Evolutionary conservation across 352 stramenopile species (phyloP).

Genomic region (Globisporangium uncinulatum): DNA sequence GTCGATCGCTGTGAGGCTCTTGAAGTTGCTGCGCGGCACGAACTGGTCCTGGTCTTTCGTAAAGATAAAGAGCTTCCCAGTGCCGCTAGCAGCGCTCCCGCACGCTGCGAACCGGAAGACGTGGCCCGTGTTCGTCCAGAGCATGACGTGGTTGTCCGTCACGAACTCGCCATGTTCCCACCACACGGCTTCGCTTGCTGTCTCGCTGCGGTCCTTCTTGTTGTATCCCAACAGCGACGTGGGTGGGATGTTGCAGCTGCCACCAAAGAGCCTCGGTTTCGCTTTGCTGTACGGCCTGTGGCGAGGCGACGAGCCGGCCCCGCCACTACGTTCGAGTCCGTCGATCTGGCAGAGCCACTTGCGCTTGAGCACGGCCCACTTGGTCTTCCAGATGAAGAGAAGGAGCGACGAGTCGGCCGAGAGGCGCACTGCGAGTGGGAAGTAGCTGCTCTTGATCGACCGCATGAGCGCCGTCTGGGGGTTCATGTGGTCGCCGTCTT

Average conservation of each 20-base stretch:
- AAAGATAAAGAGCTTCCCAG: conserved; percentile 74
- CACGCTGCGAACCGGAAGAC: conserved; percentile 54
- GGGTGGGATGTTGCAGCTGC: conserved; percentile 49
- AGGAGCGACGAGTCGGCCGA: conserved; percentile 55
- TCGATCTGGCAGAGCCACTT: conserved; percentile 68
- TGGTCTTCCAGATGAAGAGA: conserved; percentile 73
- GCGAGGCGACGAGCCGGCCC: conserved; percentile 10
- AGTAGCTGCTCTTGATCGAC: conserved; percentile 78
- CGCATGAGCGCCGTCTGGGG: conserved; percentile 72
- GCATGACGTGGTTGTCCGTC: conserved; percentile 45
- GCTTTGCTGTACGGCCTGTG: conserved; percentile 18
- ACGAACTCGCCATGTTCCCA: conserved; percentile 71
- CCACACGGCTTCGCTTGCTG: conserved; percentile 12
- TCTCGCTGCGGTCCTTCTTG: not conserved
- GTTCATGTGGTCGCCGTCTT: conserved; percentile 81
- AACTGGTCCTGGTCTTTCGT: conserved; percentile 80
- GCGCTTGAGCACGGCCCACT: conserved; percentile 71
- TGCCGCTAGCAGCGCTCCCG: conserved; percentile 15
- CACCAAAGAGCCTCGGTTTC: conserved; percentile 30
- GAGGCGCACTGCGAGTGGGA: conserved; percentile 49
- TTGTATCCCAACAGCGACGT: conserved; percentile 18
- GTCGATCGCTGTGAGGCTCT: conserved; percentile 42
- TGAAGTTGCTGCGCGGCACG: conserved; percentile 70
- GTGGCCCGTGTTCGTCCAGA: conserved; percentile 68
- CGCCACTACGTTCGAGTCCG: conserved; percentile 10